These are phyloP conservation scores for Spergularia marina DNA, from an alignment of 148 eudicot species.

Conservation along the genomic window DNA sequence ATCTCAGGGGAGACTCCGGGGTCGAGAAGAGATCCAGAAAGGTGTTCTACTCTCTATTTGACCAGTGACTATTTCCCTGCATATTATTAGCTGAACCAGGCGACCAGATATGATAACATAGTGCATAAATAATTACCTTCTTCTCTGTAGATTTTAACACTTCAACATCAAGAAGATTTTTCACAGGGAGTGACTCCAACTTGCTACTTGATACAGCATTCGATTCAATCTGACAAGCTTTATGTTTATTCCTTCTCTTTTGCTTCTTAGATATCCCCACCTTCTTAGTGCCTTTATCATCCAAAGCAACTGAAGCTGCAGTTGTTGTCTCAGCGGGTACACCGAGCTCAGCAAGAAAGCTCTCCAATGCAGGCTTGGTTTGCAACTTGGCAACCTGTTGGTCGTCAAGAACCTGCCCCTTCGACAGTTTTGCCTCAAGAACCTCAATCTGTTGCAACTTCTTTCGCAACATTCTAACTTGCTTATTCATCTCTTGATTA, in stretches of 20 bases:
- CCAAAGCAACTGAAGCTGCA: conserved; percentile 37
- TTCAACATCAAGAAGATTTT: conserved; percentile 38
- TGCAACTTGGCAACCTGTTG: conserved; percentile 91
- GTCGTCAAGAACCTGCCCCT: conserved; percentile 79
- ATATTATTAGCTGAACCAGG: neutral
- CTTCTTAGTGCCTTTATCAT: conserved; percentile 55
- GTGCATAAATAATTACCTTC: conserved; percentile 42
- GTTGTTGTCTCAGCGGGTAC: conserved; percentile 45
- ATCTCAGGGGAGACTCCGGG: no score
- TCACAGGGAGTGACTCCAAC: conserved; percentile 30
- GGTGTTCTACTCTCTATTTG: neutral
- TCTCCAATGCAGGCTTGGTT: conserved; percentile 54
- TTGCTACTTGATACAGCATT: conserved; percentile 27
- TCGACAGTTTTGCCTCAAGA: conserved; percentile 73
- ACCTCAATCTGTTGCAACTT: conserved; percentile 98
- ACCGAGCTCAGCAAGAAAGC: conserved; percentile 78
- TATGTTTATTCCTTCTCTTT: conserved; percentile 67
- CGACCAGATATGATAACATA: neutral
- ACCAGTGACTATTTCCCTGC: neutral
- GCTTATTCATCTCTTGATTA: conserved; percentile 49
- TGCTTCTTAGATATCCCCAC: conserved; percentile 57
- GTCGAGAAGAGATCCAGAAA: no score
- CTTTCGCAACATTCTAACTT: conserved; percentile 67
- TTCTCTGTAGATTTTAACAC: conserved; percentile 26
- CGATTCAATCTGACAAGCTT: conserved; percentile 34